Evolutionary conservation across 257 asterid species (phyloP).

Genomic region (Solanum pennellii): DNA sequence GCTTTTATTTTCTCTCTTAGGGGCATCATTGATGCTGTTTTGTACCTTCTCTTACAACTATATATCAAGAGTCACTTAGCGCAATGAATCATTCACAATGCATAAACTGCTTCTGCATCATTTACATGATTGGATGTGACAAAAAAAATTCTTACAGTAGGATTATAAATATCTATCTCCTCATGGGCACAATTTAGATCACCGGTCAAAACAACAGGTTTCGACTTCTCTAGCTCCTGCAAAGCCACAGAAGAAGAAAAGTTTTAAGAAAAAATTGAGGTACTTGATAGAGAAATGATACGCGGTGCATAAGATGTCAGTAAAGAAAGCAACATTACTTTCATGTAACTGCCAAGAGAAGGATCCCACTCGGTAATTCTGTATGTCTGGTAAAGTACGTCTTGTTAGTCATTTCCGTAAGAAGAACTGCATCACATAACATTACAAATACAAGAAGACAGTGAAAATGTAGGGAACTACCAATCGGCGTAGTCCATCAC

Average conservation of each 20-base stretch:
- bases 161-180: conserved; percentile 84
- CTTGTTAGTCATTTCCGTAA: not conserved
- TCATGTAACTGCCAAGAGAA: conserved; percentile 72
- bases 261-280: not conserved
- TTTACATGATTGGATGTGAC: not conserved
- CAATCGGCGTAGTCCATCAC: conserved; percentile 88
- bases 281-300: not conserved
- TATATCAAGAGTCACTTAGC: not conserved
- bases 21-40: not conserved
- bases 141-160: conserved; percentile 49
- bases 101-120: not conserved
- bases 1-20: not conserved
- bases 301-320: not conserved
- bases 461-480: conserved; percentile 10
- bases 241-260: conserved; percentile 14
- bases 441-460: not conserved
- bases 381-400: conserved; percentile 46
- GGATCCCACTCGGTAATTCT: conserved; percentile 79
- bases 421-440: not conserved
- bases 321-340: conserved; percentile 33
- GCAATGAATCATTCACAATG: not conserved
- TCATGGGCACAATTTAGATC: conserved; percentile 95
- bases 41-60: not conserved
- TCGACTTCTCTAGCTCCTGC: conserved; percentile 73
- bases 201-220: conserved; percentile 92